These are phyloP conservation scores for Russula lepida DNA, from an alignment of 768 basidiomycete species.

Conservation along the genomic window DNA sequence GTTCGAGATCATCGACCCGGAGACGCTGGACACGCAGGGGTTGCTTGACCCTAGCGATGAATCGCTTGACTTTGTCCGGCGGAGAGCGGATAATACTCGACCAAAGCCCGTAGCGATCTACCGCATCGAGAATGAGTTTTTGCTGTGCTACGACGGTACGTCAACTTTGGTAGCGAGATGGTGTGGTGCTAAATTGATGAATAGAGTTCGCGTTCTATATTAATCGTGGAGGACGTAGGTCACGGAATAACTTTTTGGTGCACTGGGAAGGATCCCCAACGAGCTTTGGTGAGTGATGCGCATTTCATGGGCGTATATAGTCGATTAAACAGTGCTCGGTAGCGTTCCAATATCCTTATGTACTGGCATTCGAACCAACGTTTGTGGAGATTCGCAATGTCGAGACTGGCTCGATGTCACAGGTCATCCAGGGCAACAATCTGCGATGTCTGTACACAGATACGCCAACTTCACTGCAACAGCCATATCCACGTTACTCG, in stretches of 20 bases:
- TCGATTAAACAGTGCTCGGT: not conserved
- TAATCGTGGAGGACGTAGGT: slow-evolving; percentile 90
- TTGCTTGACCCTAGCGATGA: slow-evolving; percentile 88
- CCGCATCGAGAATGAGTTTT: slow-evolving; percentile 91
- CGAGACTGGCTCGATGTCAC: slow-evolving; percentile 82
- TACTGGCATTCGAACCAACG: slow-evolving; percentile 90
- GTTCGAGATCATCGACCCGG: slow-evolving; percentile 97
- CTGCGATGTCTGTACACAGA: slow-evolving; percentile 89
- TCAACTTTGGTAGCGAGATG: slow-evolving; percentile 9
- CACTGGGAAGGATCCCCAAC: slow-evolving; percentile 95
- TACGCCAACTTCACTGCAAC: slow-evolving; percentile 79
- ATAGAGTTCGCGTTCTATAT: slow-evolving; percentile 98
- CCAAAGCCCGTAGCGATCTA: slow-evolving; percentile 96
- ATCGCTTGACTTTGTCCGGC: slow-evolving; percentile 88
- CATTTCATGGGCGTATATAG: not conserved
- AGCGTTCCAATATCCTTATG: slow-evolving; percentile 96
- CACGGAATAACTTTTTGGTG: slow-evolving; percentile 87
- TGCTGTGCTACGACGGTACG: slow-evolving; percentile 95
- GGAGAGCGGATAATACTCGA: slow-evolving; percentile 67
- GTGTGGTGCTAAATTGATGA: not conserved
- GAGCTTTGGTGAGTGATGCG: slow-evolving; percentile 71
- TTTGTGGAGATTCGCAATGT: slow-evolving; percentile 97
- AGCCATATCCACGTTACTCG: slow-evolving; percentile 36
- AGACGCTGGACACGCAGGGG: slow-evolving; percentile 94
- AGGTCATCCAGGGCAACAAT: slow-evolving; percentile 92